phyloP scores from a whole-genome alignment of 345 rosid species.

The Salix purpurea region DNA sequence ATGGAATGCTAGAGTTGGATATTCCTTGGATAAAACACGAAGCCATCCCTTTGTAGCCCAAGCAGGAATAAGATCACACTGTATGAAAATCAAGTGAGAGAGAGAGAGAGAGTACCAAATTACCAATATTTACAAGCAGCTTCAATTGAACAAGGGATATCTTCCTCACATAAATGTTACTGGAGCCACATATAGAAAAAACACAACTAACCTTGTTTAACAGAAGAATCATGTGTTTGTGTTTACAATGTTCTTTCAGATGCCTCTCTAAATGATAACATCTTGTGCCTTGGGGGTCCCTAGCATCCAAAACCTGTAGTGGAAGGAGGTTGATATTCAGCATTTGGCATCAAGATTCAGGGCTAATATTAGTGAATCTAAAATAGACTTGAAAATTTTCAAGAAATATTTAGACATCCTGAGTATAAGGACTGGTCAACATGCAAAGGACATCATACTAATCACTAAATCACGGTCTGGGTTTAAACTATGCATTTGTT shows the following conservation, averaged over 20 bases:
- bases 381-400: no score
- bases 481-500: no score
- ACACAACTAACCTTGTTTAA: slow-evolving; percentile 68
- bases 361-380: no score
- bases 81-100: background rate
- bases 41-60: slow-evolving; percentile 98
- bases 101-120: background rate
- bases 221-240: slow-evolving; percentile 84
- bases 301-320: slow-evolving; percentile 89
- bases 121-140: slow-evolving; percentile 3
- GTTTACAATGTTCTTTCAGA: slow-evolving; percentile 86
- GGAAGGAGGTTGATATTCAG: background rate
- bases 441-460: no score
- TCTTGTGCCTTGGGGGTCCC: slow-evolving; percentile 93
- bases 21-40: slow-evolving; percentile 76
- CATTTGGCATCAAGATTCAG: no score
- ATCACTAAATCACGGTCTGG: no score
- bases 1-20: slow-evolving; percentile 95
- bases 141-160: background rate
- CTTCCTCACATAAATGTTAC: background rate
- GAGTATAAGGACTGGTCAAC: no score
- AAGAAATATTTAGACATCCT: no score
- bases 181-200: background rate
- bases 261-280: slow-evolving; percentile 83
- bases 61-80: slow-evolving; percentile 97